Evolutionary conservation across 177 flowering plant genomes (phyloP), one percentile per base, ranked within the genome.

Genomic region (Vitis hybrid): DNA sequence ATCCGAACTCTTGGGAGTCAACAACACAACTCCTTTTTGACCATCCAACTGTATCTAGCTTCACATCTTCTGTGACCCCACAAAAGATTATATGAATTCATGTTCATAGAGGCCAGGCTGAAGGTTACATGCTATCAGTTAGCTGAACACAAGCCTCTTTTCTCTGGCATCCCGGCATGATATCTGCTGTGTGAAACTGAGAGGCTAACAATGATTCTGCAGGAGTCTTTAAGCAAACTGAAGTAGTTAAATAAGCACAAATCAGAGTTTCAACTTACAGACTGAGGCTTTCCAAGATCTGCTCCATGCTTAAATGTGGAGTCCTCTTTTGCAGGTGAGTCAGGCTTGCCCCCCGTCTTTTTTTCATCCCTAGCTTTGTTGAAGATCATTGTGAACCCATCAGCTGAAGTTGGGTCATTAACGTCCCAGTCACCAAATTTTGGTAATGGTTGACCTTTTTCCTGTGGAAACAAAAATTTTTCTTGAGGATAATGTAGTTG

Each of bases 381-480:
- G 77, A 94, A 94, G 65, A 94, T 94, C 64, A 90, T 91, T 15
- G 97, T 94, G 74, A 90, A 94, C 66, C 97, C 94, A 86, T 94
- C 98, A 62, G 98, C 94, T 19, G 98, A 93, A 69, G 98, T 83
- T 63, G 97, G 97, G 73, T 94, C 96, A 78, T 92, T 94, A 19
- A 92, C 98, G 74, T 94, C 97, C 98, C 98, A 94, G 71, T 94
- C 98, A 65, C 98, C 98, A 77, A 94, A 94, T 83, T 94, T 94
- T 29, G 98, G 98, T 77, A 94, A 77, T 55, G 98, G 97, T 53
- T 72, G 80, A 70, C 97, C 98, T 77, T 88, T 88, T 53, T 88
- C 98, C 98, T 92, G 80, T 9, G n/a, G 22, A 68, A 19, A 14
- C 2, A 7, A 65, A 70, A 67, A 22, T 0, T 58, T 59, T 15